Base-by-base conservation (phyloP, 176 grass and related monocot genomes). In the Aegilops bicornis region DNA sequence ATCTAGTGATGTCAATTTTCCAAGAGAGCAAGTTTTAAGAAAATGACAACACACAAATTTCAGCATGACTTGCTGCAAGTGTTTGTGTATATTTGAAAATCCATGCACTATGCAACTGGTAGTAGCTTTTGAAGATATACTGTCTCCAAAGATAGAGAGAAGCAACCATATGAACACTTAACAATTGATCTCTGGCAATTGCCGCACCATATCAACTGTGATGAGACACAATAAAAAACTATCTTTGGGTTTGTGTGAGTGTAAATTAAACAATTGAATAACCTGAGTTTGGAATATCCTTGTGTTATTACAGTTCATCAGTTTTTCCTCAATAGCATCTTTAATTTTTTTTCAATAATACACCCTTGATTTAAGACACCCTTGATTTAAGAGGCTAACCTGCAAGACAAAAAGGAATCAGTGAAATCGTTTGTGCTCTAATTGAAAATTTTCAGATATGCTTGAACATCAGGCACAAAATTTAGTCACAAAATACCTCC, bases 321-420 rank as follows among this genome's bases (percentile, higher is more conserved):
- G 86, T 72, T 95, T 98, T 80, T 92, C 76, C 81, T 95, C 96
- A 31, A 98, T 85, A 65, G 88, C 65, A 79, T 74, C 83, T 86
- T 92, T 92, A 81, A 94, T 93, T 92, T 1, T 16, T 77, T 89
- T 82, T 98, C 96, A 91, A 95, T 92, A 87, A 98, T 85, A 75
- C 74, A 88, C 72, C 95, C 91, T 89, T 98, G 96, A 84, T 98
- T 95, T 73, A 98, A 95, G 84, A 98, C 74, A 88, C 72, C 95
- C 91, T 89, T 98, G 96, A 84, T 98, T 95, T 73, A 98, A 95
- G 84, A 98, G 93, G 84, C 93, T 95, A 83, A 95, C 96, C 96
- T 98, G 84, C 86, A 91, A 87, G 50, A 48, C 45, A 43, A 16
- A 16, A 69, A 85, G 14, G 52, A 70, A 81, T 54, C 54, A 81